Evolutionary conservation across 768 basidiomycete genomes (phyloP).

Genomic region (Pleurotus tuoliensis): DNA sequence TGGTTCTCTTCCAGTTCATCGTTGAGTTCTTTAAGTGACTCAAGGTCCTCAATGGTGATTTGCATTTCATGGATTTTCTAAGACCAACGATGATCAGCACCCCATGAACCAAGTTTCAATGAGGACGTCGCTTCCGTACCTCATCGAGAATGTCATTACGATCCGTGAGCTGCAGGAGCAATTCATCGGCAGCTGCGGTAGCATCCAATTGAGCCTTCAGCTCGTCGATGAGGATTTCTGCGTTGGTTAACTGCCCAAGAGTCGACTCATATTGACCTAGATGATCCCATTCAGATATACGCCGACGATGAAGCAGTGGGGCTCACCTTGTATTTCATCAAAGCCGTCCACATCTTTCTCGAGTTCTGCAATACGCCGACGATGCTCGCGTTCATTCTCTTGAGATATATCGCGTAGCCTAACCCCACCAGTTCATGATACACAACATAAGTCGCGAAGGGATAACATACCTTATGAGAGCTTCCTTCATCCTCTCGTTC

Average conservation of each 20-base stretch:
- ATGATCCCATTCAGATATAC: constrained; percentile 7
- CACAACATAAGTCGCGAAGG: neutral
- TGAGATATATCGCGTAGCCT: constrained; percentile 87
- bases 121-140: constrained; percentile 35
- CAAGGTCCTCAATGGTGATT: constrained; percentile 92
- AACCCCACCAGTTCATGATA: neutral
- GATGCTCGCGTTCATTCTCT: constrained; percentile 84
- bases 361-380: constrained; percentile 76
- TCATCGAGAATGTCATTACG: constrained; percentile 90
- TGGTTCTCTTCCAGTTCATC: constrained; percentile 98
- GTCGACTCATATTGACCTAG: constrained; percentile 78
- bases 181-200: constrained; percentile 92
- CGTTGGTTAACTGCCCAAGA: constrained; percentile 77
- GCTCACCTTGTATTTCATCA: constrained; percentile 76
- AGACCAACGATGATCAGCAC: neutral
- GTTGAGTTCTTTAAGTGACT: constrained; percentile 91
- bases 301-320: neutral
- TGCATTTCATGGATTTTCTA: constrained; percentile 99
- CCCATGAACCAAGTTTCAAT: neutral
- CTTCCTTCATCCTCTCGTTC: constrained; percentile 93
- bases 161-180: constrained; percentile 93
- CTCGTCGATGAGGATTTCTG: constrained; percentile 90
- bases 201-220: constrained; percentile 94
- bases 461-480: constrained; percentile 66
- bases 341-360: constrained; percentile 80